phyloP scores from a whole-genome alignment of 768 basidiomycete genomes.

The Dendrothele bispora region DNA sequence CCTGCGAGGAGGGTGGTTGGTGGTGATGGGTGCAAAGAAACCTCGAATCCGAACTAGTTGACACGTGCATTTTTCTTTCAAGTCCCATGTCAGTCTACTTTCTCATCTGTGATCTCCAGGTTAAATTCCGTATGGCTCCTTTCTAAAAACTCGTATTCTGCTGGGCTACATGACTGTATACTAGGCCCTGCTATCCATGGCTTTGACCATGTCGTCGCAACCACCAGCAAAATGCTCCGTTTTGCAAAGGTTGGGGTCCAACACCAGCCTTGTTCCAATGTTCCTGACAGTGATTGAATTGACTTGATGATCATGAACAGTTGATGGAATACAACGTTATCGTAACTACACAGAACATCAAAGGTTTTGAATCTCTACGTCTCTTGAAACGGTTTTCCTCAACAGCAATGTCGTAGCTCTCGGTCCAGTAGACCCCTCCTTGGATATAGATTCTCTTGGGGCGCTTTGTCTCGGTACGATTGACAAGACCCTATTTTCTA shows the following conservation, averaged over 20 bases:
- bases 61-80: no score
- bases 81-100: constrained; percentile 58
- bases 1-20: no score
- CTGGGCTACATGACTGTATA: constrained; percentile 14
- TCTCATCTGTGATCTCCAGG: constrained; percentile 85
- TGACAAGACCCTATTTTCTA: constrained; percentile 84
- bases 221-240: constrained; percentile 75
- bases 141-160: not conserved
- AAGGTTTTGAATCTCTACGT: constrained; percentile 45
- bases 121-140: constrained; percentile 58
- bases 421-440: constrained; percentile 64
- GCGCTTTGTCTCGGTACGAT: constrained; percentile 58
- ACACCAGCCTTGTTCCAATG: not conserved
- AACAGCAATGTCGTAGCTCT: constrained; percentile 46
- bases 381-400: not conserved
- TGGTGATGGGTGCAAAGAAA: no score
- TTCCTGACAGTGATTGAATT: no score
- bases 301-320: no score
- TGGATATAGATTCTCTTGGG: constrained; percentile 55
- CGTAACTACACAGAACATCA: constrained; percentile 84
- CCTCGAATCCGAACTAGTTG: no score
- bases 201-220: constrained; percentile 69
- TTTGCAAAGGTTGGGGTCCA: constrained; percentile 57
- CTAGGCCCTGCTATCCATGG: constrained; percentile 57
- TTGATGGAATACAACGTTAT: constrained; percentile 63